Evolutionary conservation across 2,329 filamentous ascomycete genomes (phyloP).

Genomic region (Penicillium sumatraense): DNA sequence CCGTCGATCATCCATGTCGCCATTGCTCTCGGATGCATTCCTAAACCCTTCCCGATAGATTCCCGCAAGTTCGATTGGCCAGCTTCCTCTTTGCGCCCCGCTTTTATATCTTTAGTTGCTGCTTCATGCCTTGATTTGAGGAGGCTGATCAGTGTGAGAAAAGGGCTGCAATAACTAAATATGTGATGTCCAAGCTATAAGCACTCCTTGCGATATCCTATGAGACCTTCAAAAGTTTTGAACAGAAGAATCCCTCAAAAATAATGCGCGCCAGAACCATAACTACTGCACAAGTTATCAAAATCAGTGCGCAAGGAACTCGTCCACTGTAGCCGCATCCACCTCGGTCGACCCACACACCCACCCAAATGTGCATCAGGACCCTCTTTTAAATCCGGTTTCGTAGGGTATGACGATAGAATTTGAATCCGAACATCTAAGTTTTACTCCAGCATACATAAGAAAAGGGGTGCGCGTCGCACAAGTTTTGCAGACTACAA

Average conservation of each 20-base stretch:
- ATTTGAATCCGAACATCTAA: background rate
- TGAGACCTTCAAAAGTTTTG: too few relatives aligned
- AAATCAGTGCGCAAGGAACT: background rate
- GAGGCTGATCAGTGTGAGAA: background rate
- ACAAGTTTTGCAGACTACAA: background rate
- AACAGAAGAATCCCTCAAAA: too few relatives aligned
- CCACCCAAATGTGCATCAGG: background rate
- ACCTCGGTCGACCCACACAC: background rate
- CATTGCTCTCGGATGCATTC: background rate
- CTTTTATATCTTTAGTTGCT: background rate
- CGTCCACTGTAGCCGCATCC: background rate
- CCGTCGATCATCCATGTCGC: slow-evolving; percentile 3
- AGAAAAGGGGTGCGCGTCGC: background rate
- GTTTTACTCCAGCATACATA: background rate
- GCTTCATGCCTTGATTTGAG: background rate
- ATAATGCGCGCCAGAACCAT: too few relatives aligned
- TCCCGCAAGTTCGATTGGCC: background rate
- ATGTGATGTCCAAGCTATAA: background rate
- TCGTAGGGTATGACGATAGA: background rate
- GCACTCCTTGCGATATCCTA: too few relatives aligned
- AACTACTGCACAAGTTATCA: too few relatives aligned
- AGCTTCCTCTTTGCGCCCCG: background rate
- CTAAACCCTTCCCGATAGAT: background rate
- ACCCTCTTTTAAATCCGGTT: slow-evolving; percentile 3
- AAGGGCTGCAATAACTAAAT: background rate